phyloP scores from a whole-genome alignment of 2,329 filamentous ascomycete species.

The Amylocarpus encephaloides region DNA sequence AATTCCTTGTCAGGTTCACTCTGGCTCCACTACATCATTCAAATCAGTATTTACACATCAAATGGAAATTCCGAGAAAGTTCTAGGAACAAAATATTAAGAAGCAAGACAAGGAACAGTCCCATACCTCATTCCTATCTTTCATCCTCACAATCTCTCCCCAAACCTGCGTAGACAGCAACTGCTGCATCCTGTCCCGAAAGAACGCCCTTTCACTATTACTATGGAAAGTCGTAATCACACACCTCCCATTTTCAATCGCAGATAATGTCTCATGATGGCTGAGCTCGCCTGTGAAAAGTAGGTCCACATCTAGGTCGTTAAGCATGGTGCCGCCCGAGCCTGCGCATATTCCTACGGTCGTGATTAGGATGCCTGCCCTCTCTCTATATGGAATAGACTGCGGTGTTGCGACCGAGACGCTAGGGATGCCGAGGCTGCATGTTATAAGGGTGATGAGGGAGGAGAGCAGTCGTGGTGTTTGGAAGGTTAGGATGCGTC shows the following conservation, averaged over 20 bases:
- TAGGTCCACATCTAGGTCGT: conserved; percentile 65
- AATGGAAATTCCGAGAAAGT: too few species aligned
- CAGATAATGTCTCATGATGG: conserved; percentile 85
- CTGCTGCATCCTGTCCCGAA: conserved; percentile 62
- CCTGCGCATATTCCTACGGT: conserved; percentile 86
- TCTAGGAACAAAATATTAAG: too few species aligned
- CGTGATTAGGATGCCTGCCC: conserved; percentile 40
- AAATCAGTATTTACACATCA: too few species aligned
- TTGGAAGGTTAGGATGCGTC: conserved; percentile 28
- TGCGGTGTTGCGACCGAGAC: conserved; percentile 30
- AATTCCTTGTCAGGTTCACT: conserved; percentile 26
- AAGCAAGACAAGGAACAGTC: too few species aligned
- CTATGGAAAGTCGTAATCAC: conserved; percentile 87
- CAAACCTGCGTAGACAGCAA: conserved; percentile 35
- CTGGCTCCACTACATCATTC: conserved; percentile 18
- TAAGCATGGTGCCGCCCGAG: conserved; percentile 73
- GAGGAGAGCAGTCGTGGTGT: conserved; percentile 20
- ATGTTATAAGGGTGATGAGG: conserved; percentile 23
- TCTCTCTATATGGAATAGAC: conserved; percentile 12
- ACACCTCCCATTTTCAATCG: conserved; percentile 74
- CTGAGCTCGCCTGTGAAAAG: conserved; percentile 88
- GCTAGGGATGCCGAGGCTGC: conserved; percentile 13
- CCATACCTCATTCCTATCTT: conserved; percentile 16
- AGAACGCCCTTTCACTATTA: conserved; percentile 83
- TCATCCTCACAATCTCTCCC: not conserved